These are phyloP conservation scores for Boletus sp. DNA, from an alignment of 768 basidiomycete genomes.

Conservation along the genomic window DNA sequence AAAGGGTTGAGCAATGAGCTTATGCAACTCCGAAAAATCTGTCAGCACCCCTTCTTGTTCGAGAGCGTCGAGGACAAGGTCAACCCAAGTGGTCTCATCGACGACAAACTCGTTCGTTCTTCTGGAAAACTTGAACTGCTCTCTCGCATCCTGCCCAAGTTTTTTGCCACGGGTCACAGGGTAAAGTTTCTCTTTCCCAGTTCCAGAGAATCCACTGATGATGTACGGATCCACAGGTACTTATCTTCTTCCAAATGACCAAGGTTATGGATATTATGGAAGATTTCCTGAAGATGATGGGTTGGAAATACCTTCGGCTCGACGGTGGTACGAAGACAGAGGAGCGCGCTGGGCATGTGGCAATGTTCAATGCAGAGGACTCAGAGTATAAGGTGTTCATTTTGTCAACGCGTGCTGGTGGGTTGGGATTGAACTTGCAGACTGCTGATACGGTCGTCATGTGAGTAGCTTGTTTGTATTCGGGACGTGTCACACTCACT, in stretches of 20 bases:
- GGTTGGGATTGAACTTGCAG: constrained; percentile 91
- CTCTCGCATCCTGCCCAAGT: constrained; percentile 88
- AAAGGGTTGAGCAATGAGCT: constrained; percentile 92
- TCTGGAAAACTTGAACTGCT: constrained; percentile 95
- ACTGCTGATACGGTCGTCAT: constrained; percentile 97
- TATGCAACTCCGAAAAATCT: constrained; percentile 98
- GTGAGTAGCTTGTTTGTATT: constrained; percentile 41
- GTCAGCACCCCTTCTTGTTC: constrained; percentile 96
- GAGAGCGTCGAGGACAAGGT: constrained; percentile 94
- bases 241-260: constrained; percentile 99
- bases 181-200: constrained; percentile 37
- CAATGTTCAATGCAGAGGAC: constrained; percentile 82
- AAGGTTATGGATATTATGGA: constrained; percentile 99
- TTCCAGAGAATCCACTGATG: background rate
- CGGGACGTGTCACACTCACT: constrained; percentile 5
- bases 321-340: constrained; percentile 97
- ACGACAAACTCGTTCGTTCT: constrained; percentile 80
- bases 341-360: constrained; percentile 84
- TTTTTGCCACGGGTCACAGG: constrained; percentile 88
- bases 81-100: constrained; percentile 75
- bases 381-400: constrained; percentile 92
- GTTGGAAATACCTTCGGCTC: constrained; percentile 85
- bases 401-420: constrained; percentile 89
- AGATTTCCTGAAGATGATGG: constrained; percentile 87
- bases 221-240: constrained; percentile 51